phyloP scores from a whole-genome alignment of 371 early-diverging fungal species.

The Umbelopsis sp. region DNA sequence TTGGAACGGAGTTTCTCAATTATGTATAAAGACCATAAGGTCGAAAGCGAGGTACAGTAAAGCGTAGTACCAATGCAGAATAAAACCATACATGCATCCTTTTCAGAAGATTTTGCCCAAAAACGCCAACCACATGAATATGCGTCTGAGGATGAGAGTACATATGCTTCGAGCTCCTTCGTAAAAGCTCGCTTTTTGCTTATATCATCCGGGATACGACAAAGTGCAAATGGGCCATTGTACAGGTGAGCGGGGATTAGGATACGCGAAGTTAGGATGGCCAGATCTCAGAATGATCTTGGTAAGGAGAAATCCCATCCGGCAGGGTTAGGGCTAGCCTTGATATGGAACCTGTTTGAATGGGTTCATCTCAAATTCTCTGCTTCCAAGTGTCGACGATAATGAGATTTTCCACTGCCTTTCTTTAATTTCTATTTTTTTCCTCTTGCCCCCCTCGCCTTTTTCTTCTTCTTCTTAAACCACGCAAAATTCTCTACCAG shows the following conservation, averaged over 20 bases:
- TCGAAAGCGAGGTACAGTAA: no score
- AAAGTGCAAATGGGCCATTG: not conserved
- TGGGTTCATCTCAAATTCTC: slow-evolving; percentile 13
- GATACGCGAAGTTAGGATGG: not conserved
- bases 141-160: no score
- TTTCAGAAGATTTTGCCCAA: no score
- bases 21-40: no score
- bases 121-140: no score
- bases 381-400: slow-evolving; percentile 16
- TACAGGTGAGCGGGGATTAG: not conserved
- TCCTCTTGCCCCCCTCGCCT: not conserved
- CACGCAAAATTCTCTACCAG: not conserved
- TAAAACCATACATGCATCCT: no score
- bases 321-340: slow-evolving; percentile 7
- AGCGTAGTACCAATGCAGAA: no score
- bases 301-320: not conserved
- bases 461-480: no score
- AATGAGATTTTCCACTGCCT: not conserved
- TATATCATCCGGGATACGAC: no score
- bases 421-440: slow-evolving; percentile 3
- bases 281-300: not conserved
- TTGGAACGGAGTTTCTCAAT: no score
- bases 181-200: no score
- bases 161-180: no score
- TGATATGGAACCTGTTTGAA: slow-evolving; percentile 9